Base-by-base conservation (phyloP, 257 asterid genomes). In the Datura wrightii region DNA sequence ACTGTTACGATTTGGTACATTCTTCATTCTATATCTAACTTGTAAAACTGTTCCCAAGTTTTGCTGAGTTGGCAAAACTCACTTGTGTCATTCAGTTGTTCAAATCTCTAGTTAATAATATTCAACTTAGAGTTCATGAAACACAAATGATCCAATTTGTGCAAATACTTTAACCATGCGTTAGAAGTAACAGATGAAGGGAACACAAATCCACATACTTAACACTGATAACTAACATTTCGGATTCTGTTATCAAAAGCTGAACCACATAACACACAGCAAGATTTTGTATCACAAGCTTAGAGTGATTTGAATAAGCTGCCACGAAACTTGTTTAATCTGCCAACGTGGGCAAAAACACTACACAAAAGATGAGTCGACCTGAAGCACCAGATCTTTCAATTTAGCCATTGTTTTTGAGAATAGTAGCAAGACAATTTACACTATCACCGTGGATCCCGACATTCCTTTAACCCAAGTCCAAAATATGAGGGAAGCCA, bases 221-320 rank as follows among this genome's bases (percentile, higher is more conserved):
- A 71, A 42, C 13, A 4, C 55, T 9, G 18, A 71, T 42, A 10
- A 46, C 36, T n/a, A 41, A 46, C n/a, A 46, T 44, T 46, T 48
- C 80, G 1, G 58, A 34, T 46, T 72, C 58, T 72, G 58, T 5
- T 72, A 19, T 46, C 58, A 46, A 10, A 42, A 70, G 54, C 54
- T 42, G 55, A 41, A 70, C 16, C 54, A 70, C 36, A 18, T 18
- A n/a, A n/a, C 80, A 72, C 10, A 19, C 10, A 72, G 2, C 80
- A 71, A 6, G 19, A 37, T 67, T 65, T 5, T 0, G 46, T 5
- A 36, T 67, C 78, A 67, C 78, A 67, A 67, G 48, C 46, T 14
- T 66, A 65, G n/a, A 66, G 54, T 42, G 58, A 52, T 60, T 48
- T 48, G 44, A 76, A 13, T 76, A 76, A 6, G 41, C 81, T 50